Conservation (phyloP, 148 eudicot species). For the Selenicereus undatus region DNA sequence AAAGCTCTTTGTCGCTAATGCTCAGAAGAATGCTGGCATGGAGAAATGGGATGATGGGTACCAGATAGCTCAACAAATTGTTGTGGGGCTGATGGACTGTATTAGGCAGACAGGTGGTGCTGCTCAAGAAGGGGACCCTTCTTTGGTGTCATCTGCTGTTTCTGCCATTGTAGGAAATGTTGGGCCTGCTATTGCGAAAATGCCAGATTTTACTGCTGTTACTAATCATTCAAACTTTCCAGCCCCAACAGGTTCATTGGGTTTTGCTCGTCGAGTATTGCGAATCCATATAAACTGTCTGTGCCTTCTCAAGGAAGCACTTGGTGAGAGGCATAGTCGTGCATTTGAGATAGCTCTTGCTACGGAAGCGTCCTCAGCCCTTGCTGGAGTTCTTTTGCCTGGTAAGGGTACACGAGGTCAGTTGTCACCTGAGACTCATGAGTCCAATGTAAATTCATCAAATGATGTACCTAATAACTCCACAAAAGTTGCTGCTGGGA, state of each 20-base stretch:
- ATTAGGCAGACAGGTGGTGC: conserved; percentile 98
- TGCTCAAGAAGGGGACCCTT: conserved; percentile 99
- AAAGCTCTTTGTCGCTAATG: conserved; percentile 57
- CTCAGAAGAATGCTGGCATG: conserved; percentile 52
- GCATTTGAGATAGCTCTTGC: conserved; percentile 97
- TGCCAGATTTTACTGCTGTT: conserved; percentile 65
- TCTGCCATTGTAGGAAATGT: conserved; percentile 83
- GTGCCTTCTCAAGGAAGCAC: conserved; percentile 83
- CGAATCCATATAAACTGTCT: conserved; percentile 80
- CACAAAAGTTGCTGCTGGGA: conserved; percentile 52
- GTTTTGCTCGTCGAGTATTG: conserved; percentile 69
- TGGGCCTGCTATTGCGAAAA: conserved; percentile 65
- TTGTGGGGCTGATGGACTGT: conserved; percentile 74
- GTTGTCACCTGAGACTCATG: conserved; percentile 65
- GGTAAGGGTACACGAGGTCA: conserved; percentile 66
- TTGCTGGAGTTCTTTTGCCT: conserved; percentile 64
- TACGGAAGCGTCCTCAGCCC: conserved; percentile 78
- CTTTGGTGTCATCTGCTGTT: conserved; percentile 90
- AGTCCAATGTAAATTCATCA: conserved; percentile 39
- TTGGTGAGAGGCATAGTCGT: conserved; percentile 97
- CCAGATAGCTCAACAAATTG: conserved; percentile 75
- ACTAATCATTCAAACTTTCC: conserved; percentile 45
- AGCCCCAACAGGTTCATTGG: conserved; percentile 53
- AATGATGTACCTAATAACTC: conserved; percentile 54
- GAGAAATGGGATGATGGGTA: conserved; percentile 78